Percentiles rank a stretch among this genome's conserved stretches.
Evolutionary conservation across 257 asterid genomes (phyloP).

Genomic region (Lavandula angustifolia): DNA sequence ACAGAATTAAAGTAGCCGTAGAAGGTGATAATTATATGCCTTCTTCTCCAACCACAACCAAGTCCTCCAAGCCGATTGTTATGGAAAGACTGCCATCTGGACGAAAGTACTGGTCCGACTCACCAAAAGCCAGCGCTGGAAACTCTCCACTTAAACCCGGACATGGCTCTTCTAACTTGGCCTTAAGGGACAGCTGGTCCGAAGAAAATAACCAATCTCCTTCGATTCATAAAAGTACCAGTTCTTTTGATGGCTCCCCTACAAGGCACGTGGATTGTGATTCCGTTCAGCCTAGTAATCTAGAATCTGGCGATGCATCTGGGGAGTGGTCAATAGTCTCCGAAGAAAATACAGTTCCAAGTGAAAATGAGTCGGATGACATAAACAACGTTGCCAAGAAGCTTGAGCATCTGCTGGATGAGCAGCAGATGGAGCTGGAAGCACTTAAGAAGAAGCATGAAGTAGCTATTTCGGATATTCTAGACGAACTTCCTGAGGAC

Average conservation of each 20-base stretch:
- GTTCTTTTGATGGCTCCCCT: conserved; percentile 36
- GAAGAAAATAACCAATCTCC: conserved; percentile 64
- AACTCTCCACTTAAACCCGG: conserved; percentile 64
- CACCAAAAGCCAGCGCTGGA: conserved; percentile 60
- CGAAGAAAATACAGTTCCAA: conserved; percentile 35
- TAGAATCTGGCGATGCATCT: conserved; percentile 22
- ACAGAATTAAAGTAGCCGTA: conserved; percentile 38
- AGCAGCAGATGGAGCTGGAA: conserved; percentile 67
- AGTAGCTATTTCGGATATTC: conserved; percentile 48
- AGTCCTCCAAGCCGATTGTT: conserved; percentile 42
- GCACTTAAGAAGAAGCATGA: conserved; percentile 79
- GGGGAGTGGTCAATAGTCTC: conserved; percentile 26
- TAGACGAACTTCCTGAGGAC: conserved; percentile 65
- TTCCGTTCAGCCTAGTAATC: conserved; percentile 29
- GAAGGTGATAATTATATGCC: conserved; percentile 41
- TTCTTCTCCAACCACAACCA: conserved; percentile 46
- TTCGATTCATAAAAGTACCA: conserved; percentile 37
- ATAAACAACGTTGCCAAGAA: conserved; percentile 43
- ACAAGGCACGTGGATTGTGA: conserved; percentile 38
- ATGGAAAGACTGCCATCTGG: conserved; percentile 88
- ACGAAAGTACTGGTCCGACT: conserved; percentile 74
- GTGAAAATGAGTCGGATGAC: conserved; percentile 40
- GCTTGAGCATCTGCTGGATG: conserved; percentile 58
- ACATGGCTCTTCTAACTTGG: conserved; percentile 46
- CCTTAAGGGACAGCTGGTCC: conserved; percentile 56